Conservation (phyloP, 2,329 filamentous ascomycete genomes). For the Curvularia sp. region DNA sequence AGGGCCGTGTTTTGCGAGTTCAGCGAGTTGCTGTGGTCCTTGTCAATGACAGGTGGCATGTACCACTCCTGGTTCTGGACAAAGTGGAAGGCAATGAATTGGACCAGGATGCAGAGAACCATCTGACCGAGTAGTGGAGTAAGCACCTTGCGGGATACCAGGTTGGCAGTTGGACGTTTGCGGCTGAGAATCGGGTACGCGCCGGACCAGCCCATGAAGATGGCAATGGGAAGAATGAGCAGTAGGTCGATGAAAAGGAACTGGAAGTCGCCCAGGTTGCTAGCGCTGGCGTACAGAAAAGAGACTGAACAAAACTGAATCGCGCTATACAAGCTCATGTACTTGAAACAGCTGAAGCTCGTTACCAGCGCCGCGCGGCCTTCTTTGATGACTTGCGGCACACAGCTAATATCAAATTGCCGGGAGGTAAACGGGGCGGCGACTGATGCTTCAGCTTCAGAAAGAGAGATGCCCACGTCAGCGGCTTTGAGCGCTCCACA, state of each 20-base stretch:
- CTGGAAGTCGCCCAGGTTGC: conserved; percentile 96
- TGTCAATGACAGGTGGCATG: conserved; percentile 77
- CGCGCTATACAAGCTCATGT: conserved; percentile 98
- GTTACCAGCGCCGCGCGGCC: conserved; percentile 95
- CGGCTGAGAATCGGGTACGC: conserved; percentile 77
- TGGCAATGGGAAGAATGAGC: conserved; percentile 92
- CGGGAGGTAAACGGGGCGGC: conserved; percentile 97
- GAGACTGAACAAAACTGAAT: conserved; percentile 98
- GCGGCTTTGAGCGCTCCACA: conserved; percentile 96
- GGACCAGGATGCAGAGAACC: conserved; percentile 76
- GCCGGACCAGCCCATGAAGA: conserved; percentile 98
- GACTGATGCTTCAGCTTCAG: conserved; percentile 95
- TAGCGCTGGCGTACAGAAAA: conserved; percentile 92
- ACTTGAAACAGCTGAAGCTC: conserved; percentile 99
- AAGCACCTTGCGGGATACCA: conserved; percentile 91
- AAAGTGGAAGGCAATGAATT: conserved; percentile 74
- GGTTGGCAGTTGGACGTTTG: conserved; percentile 88
- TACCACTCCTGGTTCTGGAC: conserved; percentile 86
- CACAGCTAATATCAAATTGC: conserved; percentile 95
- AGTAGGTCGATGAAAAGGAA: conserved; percentile 95
- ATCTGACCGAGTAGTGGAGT: conserved; percentile 91
- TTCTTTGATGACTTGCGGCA: conserved; percentile 90
- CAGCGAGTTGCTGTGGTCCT: conserved; percentile 80
- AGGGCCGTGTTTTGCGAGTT: conserved; percentile 94
- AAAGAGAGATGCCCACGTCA: conserved; percentile 95